These are phyloP conservation scores for Trichothecium roseum DNA, from an alignment of 2,329 filamentous ascomycete species.

Conservation along the genomic window DNA sequence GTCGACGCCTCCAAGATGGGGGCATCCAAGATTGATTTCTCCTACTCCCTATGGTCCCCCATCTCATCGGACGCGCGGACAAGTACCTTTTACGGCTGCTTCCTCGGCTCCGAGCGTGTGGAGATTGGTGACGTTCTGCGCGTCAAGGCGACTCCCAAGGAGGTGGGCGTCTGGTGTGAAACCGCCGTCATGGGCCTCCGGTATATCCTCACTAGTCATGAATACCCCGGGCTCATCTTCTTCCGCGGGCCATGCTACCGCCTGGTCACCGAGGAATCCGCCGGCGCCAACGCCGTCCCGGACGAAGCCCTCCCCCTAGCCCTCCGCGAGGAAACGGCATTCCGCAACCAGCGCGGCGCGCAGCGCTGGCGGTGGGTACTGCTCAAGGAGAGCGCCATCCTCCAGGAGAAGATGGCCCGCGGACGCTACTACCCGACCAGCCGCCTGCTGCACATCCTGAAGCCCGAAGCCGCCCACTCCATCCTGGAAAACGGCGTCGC, in stretches of 20 bases:
- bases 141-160: slow-evolving; percentile 27
- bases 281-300: slow-evolving; percentile 16
- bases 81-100: slow-evolving; percentile 33
- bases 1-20: slow-evolving; percentile 43
- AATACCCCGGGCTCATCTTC: slow-evolving; percentile 23
- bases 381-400: slow-evolving; percentile 32
- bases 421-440: slow-evolving; percentile 51
- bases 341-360: slow-evolving; percentile 24
- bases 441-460: slow-evolving; percentile 39
- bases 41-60: slow-evolving; percentile 36
- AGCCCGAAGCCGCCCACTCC: slow-evolving; percentile 25
- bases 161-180: slow-evolving; percentile 21
- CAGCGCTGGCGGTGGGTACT: slow-evolving; percentile 26
- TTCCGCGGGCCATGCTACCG: slow-evolving; percentile 31
- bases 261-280: slow-evolving; percentile 16
- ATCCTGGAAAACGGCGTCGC: slow-evolving; percentile 27
- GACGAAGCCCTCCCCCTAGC: slow-evolving; percentile 30
- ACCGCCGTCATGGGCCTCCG: slow-evolving; percentile 26
- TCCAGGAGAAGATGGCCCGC: slow-evolving; percentile 36
- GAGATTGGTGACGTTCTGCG: slow-evolving; percentile 38
- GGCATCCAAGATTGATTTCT: slow-evolving; percentile 35
- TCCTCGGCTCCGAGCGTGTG: slow-evolving; percentile 40
- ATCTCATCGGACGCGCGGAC: slow-evolving; percentile 21
- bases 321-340: slow-evolving; percentile 27
- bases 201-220: slow-evolving; percentile 26